phyloP scores from a whole-genome alignment of 306 rosid genomes.

The Myrica gale region DNA sequence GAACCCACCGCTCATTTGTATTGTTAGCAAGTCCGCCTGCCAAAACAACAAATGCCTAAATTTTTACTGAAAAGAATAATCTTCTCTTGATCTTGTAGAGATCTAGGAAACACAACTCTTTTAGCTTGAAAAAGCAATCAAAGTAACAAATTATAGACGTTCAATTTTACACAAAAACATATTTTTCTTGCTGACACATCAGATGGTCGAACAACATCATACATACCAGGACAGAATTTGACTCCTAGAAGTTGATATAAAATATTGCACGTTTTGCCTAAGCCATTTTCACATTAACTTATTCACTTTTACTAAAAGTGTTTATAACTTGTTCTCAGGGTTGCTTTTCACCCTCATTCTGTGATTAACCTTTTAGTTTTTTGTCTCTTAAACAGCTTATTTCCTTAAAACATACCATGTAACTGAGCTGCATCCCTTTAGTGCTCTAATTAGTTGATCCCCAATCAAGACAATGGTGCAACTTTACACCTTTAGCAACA shows the following conservation, averaged over 20 bases:
- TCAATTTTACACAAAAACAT: background rate
- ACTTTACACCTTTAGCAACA: constrained; percentile 11
- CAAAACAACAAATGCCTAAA: constrained; percentile 16
- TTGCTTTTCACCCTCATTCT: background rate
- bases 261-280: background rate
- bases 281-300: background rate
- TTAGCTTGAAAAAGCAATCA: background rate
- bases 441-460: background rate
- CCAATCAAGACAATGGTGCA: background rate
- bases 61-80: background rate
- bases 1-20: constrained; percentile 62
- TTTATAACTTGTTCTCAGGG: background rate
- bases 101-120: background rate
- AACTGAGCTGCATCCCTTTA: background rate
- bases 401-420: background rate
- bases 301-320: background rate
- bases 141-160: background rate
- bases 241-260: background rate
- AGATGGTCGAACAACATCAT: background rate
- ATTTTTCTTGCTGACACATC: background rate
- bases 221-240: background rate
- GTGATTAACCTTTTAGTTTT: background rate
- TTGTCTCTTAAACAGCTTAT: background rate
- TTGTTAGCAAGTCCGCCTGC: constrained; percentile 51
- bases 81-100: background rate